Evolutionary conservation across 331 rosid species (phyloP), one percentile per base, ranked within the genome.

Genomic region (Quercus phellos): DNA sequence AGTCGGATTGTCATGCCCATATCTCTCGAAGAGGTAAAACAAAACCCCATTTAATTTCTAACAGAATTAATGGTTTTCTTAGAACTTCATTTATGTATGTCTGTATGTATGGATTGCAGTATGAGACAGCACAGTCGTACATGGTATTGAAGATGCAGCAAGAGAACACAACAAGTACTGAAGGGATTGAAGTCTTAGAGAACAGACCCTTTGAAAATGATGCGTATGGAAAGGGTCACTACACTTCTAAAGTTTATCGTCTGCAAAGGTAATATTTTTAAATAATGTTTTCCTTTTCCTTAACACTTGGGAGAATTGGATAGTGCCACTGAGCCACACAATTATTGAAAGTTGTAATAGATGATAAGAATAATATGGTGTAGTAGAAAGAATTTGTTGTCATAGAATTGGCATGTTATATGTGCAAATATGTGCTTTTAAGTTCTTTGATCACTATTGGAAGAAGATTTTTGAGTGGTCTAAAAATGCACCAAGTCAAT

Each of bases 1-100:
- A 85, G 89, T 70, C 89, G 89, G 74, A 79, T 85, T 26, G 78
- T 74, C 42, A 77, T 85, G 89, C 89, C 89, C 12, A 18, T 85
- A 55, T 79, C 89, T 2, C 64, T 85, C 16, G 84, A 82, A 69
- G 89, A 85, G 89, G 89, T 85, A 82, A 85, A 78, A 32, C 34
- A 14, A 26, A 12, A 46, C 43, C 69, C 42, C 13, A 29, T 50
- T 74, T 68, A 61, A 32, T 32, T 70, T 60, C 18, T 53, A 13
- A 70, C 21, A 55, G 29, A 27, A 14, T 55, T 59, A 17, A 55
- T 14, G 63, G 22, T 14, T 74, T 26, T 14, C 59, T 27, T 6
- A 27, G 46, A 38, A 35, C 14, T 19, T 69, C 14, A 11, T 16
- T 38, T 10, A 30, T 18, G 32, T 50, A 74, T 22, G 67, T n/a